Conservation (phyloP, 192 early-diverging fungal species). For the Ambispora gerdemannii region DNA sequence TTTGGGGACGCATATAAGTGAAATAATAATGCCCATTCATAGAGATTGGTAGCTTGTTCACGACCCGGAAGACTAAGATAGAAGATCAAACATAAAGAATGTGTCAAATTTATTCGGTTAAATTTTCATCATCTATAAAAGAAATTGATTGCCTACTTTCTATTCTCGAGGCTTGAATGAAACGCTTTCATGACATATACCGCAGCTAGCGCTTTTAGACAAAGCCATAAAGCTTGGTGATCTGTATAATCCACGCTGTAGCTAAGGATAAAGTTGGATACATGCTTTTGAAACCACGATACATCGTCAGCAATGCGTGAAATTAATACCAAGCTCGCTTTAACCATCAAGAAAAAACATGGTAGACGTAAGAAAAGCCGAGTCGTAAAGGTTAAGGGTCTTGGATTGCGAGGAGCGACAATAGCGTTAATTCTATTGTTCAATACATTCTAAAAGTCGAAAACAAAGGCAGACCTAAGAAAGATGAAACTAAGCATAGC, state of each 20-base stretch:
- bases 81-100: no score
- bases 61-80: constrained; percentile 26
- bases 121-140: no score
- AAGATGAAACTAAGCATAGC: no score
- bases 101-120: no score
- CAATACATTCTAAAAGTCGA: constrained; percentile 37
- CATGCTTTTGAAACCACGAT: constrained; percentile 12
- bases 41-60: constrained; percentile 43
- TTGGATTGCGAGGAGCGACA: constrained; percentile 45
- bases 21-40: constrained; percentile 46
- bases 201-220: constrained; percentile 23
- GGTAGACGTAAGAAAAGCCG: constrained; percentile 42
- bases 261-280: background rate
- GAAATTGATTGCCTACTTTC: background rate
- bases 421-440: constrained; percentile 51
- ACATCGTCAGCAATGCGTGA: constrained; percentile 24
- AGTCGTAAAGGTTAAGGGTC: constrained; percentile 39
- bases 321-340: constrained; percentile 34
- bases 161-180: constrained; percentile 32
- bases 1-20: constrained; percentile 40
- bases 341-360: constrained; percentile 43
- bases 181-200: constrained; percentile 29
- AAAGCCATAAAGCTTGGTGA: constrained; percentile 31
- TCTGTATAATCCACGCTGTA: constrained; percentile 27
- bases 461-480: background rate